These are phyloP conservation scores for Jamesozyma gamospora DNA, from an alignment of 805 yeast genomes.

Conservation along the genomic window DNA sequence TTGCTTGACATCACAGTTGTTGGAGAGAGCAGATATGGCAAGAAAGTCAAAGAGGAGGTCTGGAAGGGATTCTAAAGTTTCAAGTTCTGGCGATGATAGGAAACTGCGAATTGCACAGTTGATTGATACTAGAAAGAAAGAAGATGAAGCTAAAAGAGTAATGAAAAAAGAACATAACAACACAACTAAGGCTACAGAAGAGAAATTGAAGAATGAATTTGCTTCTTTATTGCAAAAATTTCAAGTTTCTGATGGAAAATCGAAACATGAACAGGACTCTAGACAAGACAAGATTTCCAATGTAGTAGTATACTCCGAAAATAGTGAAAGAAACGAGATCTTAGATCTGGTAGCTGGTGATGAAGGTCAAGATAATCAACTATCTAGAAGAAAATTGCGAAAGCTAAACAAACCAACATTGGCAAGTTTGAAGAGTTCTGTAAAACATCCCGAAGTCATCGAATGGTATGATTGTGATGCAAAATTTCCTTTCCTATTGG, in stretches of 20 bases:
- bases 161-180: slow-evolving; percentile 7
- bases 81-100: not conserved
- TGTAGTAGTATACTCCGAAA: slow-evolving; percentile 1
- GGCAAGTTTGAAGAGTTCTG: slow-evolving; percentile 52
- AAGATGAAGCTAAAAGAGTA: slow-evolving; percentile 5
- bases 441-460: slow-evolving; percentile 58
- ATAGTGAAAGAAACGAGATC: not conserved
- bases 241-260: slow-evolving; percentile 3
- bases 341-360: not conserved
- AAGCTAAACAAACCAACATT: slow-evolving; percentile 50
- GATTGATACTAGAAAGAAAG: slow-evolving; percentile 4
- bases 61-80: not conserved
- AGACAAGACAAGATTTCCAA: not conserved
- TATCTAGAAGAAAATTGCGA: slow-evolving; percentile 40
- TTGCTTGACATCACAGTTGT: no score
- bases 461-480: slow-evolving; percentile 89
- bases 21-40: slow-evolving; percentile 7
- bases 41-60: slow-evolving; percentile 6
- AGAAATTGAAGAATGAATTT: slow-evolving; percentile 15
- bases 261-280: not conserved
- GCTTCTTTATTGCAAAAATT: slow-evolving; percentile 5
- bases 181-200: slow-evolving; percentile 12
- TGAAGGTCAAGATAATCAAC: slow-evolving; percentile 13
- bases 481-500: slow-evolving; percentile 57
- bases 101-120: not conserved